Base-by-base conservation (phyloP, 2,329 filamentous ascomycete species). In the Arthroderma sp. region DNA sequence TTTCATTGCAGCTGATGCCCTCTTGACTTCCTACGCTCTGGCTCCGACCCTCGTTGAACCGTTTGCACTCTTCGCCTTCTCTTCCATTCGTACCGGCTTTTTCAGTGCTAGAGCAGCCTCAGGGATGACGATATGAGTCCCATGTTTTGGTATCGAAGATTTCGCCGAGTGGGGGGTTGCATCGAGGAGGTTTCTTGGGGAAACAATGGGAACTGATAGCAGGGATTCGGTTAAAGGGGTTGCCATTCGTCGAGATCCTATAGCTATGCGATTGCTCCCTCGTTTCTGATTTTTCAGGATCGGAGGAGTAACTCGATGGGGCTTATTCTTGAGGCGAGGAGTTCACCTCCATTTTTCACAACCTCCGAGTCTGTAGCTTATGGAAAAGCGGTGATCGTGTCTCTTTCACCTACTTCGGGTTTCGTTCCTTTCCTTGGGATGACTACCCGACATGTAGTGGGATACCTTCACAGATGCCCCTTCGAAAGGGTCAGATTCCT, bases 261-360 rank as follows among this genome's bases (percentile, higher is more conserved):
- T 83, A 96, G 91, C 86, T 84, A 97, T 96, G 91, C 91, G 91
- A 96, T 96, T 95, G 88, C 67, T 76, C 70, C 75, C 70, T 66
- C 35, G 54, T 17, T 28, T 39, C 55, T 53, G 57, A 39, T 60
- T 49, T 60, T 60, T 63, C 65, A 66, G 66, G 60, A 60, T 56
- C 61, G 58, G 63, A 63, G 63, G 75, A 80, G 88, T 95, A 94
- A 97, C 91, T 95, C 91, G 90, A 97, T 95, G 91, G 91, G 91
- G 91, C 91, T 96, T 90, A 97, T 95, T 96, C 89, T 96, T 87
- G 91, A 90, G 81, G 87, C 91, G 90, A 95, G 89, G 87, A 86
- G 87, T 81, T 77, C 77, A 72, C 64, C 65, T 59, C 61, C 69
- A 67, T 73, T 73, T 74, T 66, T 67, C 61, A 66, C 67, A 66